Evolutionary conservation across 1,284 basidiomycete species (phyloP), one percentile per base, ranked within the genome.

Genomic region (Peniophora sp.): DNA sequence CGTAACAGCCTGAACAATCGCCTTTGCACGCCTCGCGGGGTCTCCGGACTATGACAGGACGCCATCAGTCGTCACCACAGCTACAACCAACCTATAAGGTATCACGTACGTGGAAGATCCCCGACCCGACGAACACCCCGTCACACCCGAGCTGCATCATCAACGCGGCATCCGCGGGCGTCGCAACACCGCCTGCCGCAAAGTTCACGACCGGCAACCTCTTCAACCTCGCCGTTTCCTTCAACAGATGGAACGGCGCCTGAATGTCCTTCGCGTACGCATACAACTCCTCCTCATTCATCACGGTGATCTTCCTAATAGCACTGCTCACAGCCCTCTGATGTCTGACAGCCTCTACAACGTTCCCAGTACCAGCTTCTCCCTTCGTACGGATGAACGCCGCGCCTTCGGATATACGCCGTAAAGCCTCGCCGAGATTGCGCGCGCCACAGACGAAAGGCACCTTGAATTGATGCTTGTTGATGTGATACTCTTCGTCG

Each of bases 81-180:
- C 19, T 45, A 51, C 27, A 12, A 32, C 27, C 27, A 32, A 32
- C 6, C 27, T n/a, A 8, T 41, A 36, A 51, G 35, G 22, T 22
- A 19, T 34, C 36, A 75, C 86, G 55, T 60, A 92, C 91, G 63
- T 88, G 83, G 78, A 93, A 97, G 65, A 97, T 94, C 49, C 94
- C 94, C 23, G 92, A 97, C 24, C 95, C 94, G 57, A 97, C 94
- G 60, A 92, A 93, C 39, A 93, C 91, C 76, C 97, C 96, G 65
- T 99, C 96, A 67, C 92, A 95, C 47, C 96, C 95, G 36, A 99
- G 81, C 66, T 98, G 95, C 96, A 99, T 99, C 96, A 99, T 97
- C 57, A 99, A 72, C 2, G 97, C 97, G 20, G 96, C 97, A 67
- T 99, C 96, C 57, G 94, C 89, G 47, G 96, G 96, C 3, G 96